Base-by-base conservation (phyloP, 2,329 filamentous ascomycete genomes). In the Clathrospora elynae region DNA sequence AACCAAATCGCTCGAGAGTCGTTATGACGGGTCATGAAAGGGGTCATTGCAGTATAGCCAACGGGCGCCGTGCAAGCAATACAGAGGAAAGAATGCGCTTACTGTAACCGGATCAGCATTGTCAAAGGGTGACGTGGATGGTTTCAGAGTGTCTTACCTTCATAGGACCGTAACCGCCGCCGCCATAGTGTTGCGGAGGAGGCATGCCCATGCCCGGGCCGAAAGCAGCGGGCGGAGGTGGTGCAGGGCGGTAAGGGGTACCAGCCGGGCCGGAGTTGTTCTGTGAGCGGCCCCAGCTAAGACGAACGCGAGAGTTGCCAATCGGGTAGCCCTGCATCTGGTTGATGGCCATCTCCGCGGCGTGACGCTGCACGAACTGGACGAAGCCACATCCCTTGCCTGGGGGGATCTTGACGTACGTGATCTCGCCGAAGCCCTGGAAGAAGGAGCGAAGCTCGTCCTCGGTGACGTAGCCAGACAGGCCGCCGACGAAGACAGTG, bases 321-420 rank as follows among this genome's bases (percentile, higher is more conserved):
- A 99, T 99, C 16, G 93, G 93, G 71, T 99, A 99, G 49, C 93
- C 93, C 76, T 99, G 93, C 93, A 99, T 99, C 76, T 99, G 93
- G 77, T 99, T 99, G 82, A 99, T 99, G 59, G 93, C 93, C 93
- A 99, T 99, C 78, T 99, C 93, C 10, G 93, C 93, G 38, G 93
- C 93, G 67, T 99, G 93, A 57, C 93, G 90, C 77, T 99, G 93
- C 43, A 99, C 93, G 63, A 99, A 99, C 75, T 99, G 93, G 46
- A 99, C 93, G 69, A 99, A 99, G 45, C 93, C 93, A 67, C 93
- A 99, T 60, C 93, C 93, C 83, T 99, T 99, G 76, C 93, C 93
- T 55, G 93, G 92, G 39, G 93, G 93, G 46, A 99, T 99, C 85
- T 99, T 99, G 78, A 99, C 93, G 72, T 99, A 99, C 63, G 93